Percentiles rank a stretch among this genome's conserved stretches.
These are phyloP conservation scores for Leccinum broughii DNA, from an alignment of 768 basidiomycete genomes.

Conservation along the genomic window DNA sequence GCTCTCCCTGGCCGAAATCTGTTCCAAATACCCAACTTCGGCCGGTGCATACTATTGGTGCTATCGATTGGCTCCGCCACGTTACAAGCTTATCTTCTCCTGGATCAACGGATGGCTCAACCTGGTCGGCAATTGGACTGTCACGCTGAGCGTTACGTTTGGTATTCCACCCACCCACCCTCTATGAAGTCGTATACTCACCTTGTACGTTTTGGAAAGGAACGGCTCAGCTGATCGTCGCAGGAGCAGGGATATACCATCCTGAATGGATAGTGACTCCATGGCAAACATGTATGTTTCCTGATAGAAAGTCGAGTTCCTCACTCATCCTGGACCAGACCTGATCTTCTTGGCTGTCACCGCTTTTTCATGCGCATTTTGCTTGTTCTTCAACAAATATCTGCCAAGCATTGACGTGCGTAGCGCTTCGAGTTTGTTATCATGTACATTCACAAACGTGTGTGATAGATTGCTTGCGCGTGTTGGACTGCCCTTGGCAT, in stretches of 20 bases:
- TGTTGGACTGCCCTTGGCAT: constrained; percentile 64
- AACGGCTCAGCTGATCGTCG: constrained; percentile 59
- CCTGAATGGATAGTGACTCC: constrained; percentile 57
- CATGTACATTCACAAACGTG: constrained; percentile 5
- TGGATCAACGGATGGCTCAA: constrained; percentile 75
- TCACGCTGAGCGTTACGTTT: constrained; percentile 66
- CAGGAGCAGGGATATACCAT: constrained; percentile 57
- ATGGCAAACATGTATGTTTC: constrained; percentile 58
- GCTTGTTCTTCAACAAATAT: constrained; percentile 55
- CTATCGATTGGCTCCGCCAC: constrained; percentile 56
- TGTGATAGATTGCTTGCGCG: constrained; percentile 52
- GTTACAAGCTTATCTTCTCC: constrained; percentile 49
- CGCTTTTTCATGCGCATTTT: constrained; percentile 46
- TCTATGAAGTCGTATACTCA: neutral
- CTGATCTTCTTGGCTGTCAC: constrained; percentile 59
- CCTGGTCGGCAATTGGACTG: constrained; percentile 68
- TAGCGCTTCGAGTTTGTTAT: neutral
- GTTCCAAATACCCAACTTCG: constrained; percentile 60
- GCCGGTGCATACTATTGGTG: constrained; percentile 70
- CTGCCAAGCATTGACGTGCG: constrained; percentile 52
- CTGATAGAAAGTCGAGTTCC: neutral
- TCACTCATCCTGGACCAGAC: constrained; percentile 33
- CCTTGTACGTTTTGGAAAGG: constrained; percentile 35
- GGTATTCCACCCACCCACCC: constrained; percentile 28
- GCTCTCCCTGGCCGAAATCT: constrained; percentile 57